These are phyloP conservation scores for Trypanosoma cruzi DNA, from an alignment of 208 protist species.

Conservation along the genomic window DNA sequence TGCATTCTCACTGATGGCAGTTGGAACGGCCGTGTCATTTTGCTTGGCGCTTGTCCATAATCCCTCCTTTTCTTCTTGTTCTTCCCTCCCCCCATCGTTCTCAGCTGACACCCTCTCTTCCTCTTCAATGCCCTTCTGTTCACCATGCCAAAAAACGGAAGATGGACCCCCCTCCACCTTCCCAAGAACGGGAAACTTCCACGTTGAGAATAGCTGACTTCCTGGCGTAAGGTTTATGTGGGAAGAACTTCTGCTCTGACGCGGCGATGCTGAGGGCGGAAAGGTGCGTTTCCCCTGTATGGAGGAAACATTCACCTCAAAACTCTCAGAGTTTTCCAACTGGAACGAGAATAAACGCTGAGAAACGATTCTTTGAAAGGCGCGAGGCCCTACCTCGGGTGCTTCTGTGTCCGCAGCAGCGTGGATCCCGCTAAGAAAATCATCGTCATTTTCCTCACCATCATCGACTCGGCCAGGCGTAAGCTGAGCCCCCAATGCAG, in stretches of 20 bases:
- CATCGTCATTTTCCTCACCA: neutral
- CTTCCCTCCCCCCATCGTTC: neutral
- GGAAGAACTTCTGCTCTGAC: neutral
- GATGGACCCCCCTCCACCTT: neutral
- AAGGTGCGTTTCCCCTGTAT: neutral
- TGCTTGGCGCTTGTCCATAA: neutral
- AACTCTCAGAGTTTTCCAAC: neutral
- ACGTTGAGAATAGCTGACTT: slow-evolving; percentile 18
- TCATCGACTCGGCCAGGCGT: neutral
- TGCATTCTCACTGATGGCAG: neutral
- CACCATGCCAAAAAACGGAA: neutral
- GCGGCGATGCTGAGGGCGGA: slow-evolving; percentile 9
- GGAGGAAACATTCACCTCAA: neutral
- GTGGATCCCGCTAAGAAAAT: neutral
- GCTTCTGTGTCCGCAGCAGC: neutral
- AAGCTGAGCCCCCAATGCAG: neutral
- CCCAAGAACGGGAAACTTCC: slow-evolving; percentile 29
- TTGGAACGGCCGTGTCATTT: neutral
- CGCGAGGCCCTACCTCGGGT: neutral
- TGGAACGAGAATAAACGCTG: neutral
- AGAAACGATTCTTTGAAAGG: neutral
- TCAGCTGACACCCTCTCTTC: neutral
- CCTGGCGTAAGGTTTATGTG: slow-evolving; percentile 1
- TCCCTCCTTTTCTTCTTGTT: neutral
- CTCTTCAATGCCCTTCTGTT: neutral